Evolutionary conservation across 2,329 filamentous ascomycete species (phyloP).

Genomic region (Tetracladium maxilliforme): DNA sequence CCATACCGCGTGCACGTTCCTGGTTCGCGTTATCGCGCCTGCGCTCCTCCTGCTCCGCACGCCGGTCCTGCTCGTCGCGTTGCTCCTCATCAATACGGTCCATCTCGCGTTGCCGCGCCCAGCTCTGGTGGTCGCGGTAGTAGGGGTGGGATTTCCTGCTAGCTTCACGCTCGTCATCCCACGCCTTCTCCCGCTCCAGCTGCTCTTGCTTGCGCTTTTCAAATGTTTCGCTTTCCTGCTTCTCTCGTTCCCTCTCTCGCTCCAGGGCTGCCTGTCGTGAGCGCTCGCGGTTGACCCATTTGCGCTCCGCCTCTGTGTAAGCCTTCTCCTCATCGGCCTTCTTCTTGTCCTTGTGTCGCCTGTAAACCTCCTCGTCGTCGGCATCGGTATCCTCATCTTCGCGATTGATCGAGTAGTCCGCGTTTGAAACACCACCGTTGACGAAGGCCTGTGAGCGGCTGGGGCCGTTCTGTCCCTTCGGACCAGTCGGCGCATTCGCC

Average conservation of each 20-base stretch:
- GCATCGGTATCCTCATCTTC: conserved; percentile 83
- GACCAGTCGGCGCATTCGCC: conserved; percentile 61
- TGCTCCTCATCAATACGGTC: conserved; percentile 62
- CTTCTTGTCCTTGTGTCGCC: conserved; percentile 54
- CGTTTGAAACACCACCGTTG: conserved; percentile 46
- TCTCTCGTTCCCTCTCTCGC: conserved; percentile 69
- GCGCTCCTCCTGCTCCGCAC: conserved; percentile 61
- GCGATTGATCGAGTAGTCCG: conserved; percentile 34
- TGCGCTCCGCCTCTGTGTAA: conserved; percentile 73
- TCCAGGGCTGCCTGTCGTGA: conserved; percentile 73
- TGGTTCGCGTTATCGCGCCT: conserved; percentile 54
- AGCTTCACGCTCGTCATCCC: conserved; percentile 80
- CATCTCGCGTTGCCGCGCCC: conserved; percentile 65
- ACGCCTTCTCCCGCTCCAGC: conserved; percentile 60
- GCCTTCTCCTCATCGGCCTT: conserved; percentile 64
- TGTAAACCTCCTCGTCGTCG: conserved; percentile 74
- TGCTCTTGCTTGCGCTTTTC: conserved; percentile 51
- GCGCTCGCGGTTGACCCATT: conserved; percentile 82
- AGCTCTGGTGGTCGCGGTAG: conserved; percentile 73
- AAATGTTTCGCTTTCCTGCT: conserved; percentile 52
- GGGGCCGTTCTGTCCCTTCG: conserved; percentile 45
- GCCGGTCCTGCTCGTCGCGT: conserved; percentile 71
- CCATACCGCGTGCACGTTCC: conserved; percentile 70
- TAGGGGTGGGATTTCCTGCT: conserved; percentile 62
- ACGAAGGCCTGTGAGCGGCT: conserved; percentile 64